Conservation (phyloP, 2,329 filamentous ascomycete genomes). For the Calonectria pseudoturangicola region DNA sequence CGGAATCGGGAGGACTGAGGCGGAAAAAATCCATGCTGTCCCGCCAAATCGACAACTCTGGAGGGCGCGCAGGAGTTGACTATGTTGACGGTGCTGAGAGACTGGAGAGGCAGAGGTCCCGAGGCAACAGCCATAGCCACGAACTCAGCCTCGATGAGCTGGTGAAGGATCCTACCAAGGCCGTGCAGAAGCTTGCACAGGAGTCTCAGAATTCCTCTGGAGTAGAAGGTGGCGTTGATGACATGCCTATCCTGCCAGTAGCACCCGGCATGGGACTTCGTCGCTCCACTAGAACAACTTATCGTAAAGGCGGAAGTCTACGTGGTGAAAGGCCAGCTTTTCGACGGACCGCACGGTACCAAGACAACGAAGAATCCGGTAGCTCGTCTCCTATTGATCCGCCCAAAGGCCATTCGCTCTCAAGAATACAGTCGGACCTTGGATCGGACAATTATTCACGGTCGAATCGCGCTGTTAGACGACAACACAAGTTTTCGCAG, state of each 20-base stretch:
- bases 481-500: conserved; percentile 69
- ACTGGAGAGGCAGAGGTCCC: conserved; percentile 83
- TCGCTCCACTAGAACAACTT: conserved; percentile 93
- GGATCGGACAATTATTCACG: conserved; percentile 73
- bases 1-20: conserved; percentile 78
- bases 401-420: conserved; percentile 71
- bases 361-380: conserved; percentile 72
- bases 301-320: conserved; percentile 88
- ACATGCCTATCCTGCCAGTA: conserved; percentile 90
- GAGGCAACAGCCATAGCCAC: conserved; percentile 70
- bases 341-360: conserved; percentile 79
- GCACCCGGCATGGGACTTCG: conserved; percentile 87
- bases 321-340: conserved; percentile 85
- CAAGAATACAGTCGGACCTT: conserved; percentile 81
- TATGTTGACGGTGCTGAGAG: conserved; percentile 91
- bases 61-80: conserved; percentile 73
- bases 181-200: conserved; percentile 81
- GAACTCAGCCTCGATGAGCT: conserved; percentile 87
- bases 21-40: conserved; percentile 98
- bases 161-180: conserved; percentile 84
- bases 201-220: conserved; percentile 68
- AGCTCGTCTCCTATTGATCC: conserved; percentile 64
- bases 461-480: conserved; percentile 69
- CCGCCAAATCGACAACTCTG: conserved; percentile 87
- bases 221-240: conserved; percentile 72